These are phyloP conservation scores for Pseudogymnoascus sp. DNA, from an alignment of 2,329 filamentous ascomycete genomes.

Conservation along the genomic window DNA sequence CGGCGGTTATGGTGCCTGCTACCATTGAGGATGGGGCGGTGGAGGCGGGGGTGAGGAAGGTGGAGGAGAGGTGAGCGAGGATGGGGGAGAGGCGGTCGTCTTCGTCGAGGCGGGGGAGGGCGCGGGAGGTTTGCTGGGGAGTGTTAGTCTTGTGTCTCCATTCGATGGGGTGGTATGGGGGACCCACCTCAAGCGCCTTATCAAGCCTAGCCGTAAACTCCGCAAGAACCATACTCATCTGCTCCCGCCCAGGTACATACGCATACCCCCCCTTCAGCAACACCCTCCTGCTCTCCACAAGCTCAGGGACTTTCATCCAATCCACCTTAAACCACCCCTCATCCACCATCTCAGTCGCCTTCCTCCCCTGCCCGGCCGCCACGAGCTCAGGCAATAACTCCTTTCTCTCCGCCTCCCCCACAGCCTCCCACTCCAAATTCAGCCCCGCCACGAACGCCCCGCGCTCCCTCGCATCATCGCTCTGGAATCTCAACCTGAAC, in stretches of 20 bases:
- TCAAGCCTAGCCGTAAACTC: conserved; percentile 79
- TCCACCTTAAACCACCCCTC: conserved; percentile 94
- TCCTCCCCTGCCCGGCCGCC: conserved; percentile 30
- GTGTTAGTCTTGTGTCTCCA: no score
- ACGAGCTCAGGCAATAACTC: conserved; percentile 24
- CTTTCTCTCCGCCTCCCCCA: conserved; percentile 69
- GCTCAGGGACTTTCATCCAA: conserved; percentile 84
- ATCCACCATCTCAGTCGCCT: conserved; percentile 49
- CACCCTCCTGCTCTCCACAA: conserved; percentile 72
- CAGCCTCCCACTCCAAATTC: conserved; percentile 75
- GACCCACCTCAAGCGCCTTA: conserved; percentile 65
- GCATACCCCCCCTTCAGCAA: conserved; percentile 75
- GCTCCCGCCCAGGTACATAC: conserved; percentile 80
- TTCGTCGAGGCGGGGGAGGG: conserved; percentile 78
- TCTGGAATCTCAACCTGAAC: conserved; percentile 71
- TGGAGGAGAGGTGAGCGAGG: conserved; percentile 78
- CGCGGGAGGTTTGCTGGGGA: conserved; percentile 66
- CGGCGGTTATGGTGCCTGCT: conserved; percentile 60
- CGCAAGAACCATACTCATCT: conserved; percentile 78
- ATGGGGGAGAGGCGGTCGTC: conserved; percentile 81
- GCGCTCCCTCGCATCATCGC: conserved; percentile 66
- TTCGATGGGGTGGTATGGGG: background rate
- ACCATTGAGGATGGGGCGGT: conserved; percentile 61
- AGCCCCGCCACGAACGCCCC: conserved; percentile 67
- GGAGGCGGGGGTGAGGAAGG: conserved; percentile 86